Conservation (phyloP, 192 early-diverging fungal genomes). For the Coemansia sp. region DNA sequence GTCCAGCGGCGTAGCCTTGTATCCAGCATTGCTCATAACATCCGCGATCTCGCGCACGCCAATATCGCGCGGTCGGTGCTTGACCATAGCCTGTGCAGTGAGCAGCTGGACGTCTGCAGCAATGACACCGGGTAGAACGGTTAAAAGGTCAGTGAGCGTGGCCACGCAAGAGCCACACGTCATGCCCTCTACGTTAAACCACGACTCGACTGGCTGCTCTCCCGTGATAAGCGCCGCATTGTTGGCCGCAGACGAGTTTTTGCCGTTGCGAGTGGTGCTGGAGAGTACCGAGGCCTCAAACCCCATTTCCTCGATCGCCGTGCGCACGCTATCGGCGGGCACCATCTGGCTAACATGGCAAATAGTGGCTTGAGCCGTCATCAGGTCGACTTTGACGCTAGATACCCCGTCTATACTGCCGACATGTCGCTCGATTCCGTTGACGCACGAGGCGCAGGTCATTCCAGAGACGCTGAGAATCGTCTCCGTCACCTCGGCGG, state of each 20-base stretch:
- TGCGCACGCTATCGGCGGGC: conserved; percentile 39
- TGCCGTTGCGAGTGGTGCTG: conserved; percentile 12
- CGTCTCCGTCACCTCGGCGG: conserved; percentile 41
- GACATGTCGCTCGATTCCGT: conserved; percentile 58
- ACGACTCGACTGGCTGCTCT: conserved; percentile 29
- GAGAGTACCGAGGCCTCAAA: conserved; percentile 62
- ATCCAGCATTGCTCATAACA: conserved; percentile 73
- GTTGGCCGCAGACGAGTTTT: conserved; percentile 1
- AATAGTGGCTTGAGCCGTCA: conserved; percentile 63
- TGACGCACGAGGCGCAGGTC: conserved; percentile 85
- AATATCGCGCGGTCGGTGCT: conserved; percentile 62
- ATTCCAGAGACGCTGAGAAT: conserved; percentile 70
- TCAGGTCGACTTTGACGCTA: conserved; percentile 61
- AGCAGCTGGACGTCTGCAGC: conserved; percentile 79
- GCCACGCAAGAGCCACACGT: conserved; percentile 92
- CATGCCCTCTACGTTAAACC: conserved; percentile 78
- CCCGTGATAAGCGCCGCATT: conserved; percentile 20
- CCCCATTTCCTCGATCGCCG: conserved; percentile 68
- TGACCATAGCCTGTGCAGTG: conserved; percentile 66
- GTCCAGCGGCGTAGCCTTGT: conserved; percentile 56
- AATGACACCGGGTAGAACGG: conserved; percentile 59
- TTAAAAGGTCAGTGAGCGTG: conserved; percentile 73
- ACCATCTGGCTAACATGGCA: conserved; percentile 31
- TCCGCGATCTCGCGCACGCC: conserved; percentile 79
- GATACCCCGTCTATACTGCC: conserved; percentile 50